Base-by-base conservation (phyloP, 306 rosid genomes). In the Dicorynia guianensis region DNA sequence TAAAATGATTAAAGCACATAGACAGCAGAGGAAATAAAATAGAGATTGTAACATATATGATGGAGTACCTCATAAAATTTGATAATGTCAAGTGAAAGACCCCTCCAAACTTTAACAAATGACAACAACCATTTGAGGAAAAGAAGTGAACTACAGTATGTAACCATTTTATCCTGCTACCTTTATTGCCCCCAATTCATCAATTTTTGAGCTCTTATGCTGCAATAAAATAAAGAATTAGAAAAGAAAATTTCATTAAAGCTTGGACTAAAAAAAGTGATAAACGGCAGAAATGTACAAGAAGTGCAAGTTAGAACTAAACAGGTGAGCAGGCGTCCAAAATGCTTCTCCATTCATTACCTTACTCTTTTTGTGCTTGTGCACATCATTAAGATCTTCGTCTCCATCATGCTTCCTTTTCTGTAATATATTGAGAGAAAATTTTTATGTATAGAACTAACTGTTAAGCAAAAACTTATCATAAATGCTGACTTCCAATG, bases 401-500 rank as follows among this genome's bases (percentile, higher is more conserved):
- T 96, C 99, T 55, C 98, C 99, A 62, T 92, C 98, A 53, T 96
- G 99, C 95, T 92, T 92, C 89, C 99, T 83, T 85, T 95, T 95
- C 99, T 95, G 96, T 49, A 79, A 88, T 50, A 77, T 33, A 85
- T 40, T 48, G 56, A 79, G 67, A 38, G 20, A 18, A 71, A 63
- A 34, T 11, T 70, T 62, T 62, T 57, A 73, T 33, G 42, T 18
- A 73, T 38, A 70, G 20, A 43, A 25, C 2, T 36, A 43, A 25
- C 2, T 39, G 52, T n/a, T 59, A 74, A 58, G 55, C 10, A 65
- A 58, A 59, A 15, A 68, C 11, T 33, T 35, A 8, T 33, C 15
- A 49, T 25, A 67, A 66, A 40, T 18, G 70, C 6, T 19, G 13
- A 65, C 67, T 69, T 19, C 55, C 30, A 77, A 72, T 35, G 42